Evolutionary conservation across 2,329 filamentous ascomycete species (phyloP).

Genomic region (Geosmithia morbida): DNA sequence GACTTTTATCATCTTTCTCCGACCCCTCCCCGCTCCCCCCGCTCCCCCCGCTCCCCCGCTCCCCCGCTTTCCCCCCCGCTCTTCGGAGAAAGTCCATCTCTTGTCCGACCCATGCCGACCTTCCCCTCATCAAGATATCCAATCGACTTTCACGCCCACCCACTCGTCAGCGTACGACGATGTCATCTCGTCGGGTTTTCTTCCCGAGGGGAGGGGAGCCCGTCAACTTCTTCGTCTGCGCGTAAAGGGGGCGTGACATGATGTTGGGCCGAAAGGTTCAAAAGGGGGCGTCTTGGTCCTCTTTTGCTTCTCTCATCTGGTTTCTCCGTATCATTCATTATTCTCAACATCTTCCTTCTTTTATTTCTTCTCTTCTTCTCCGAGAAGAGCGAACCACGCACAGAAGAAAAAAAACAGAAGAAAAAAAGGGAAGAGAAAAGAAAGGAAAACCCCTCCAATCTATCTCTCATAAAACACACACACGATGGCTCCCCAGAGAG

Average conservation of each 20-base stretch:
- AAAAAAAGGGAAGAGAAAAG: neutral
- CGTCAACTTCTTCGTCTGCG: no score
- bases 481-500: constrained; percentile 12
- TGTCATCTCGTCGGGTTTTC: neutral
- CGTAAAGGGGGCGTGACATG: neutral
- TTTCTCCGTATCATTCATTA: no score
- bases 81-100: neutral
- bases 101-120: neutral
- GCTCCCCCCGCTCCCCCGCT: no score
- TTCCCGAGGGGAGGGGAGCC: neutral
- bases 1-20: neutral
- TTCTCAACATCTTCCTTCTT: no score
- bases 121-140: neutral
- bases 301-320: neutral
- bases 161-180: neutral
- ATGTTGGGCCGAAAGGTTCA: neutral
- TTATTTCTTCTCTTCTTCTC: no score
- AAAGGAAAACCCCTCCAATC: no score
- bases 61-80: no score
- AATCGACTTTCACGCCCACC: neutral
- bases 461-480: no score
- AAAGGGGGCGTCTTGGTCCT: neutral
- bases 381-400: no score
- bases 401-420: no score
- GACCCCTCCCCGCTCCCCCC: no score